Evolutionary conservation across 2,329 filamentous ascomycete genomes (phyloP).

Genomic region (Moelleriella libera): DNA sequence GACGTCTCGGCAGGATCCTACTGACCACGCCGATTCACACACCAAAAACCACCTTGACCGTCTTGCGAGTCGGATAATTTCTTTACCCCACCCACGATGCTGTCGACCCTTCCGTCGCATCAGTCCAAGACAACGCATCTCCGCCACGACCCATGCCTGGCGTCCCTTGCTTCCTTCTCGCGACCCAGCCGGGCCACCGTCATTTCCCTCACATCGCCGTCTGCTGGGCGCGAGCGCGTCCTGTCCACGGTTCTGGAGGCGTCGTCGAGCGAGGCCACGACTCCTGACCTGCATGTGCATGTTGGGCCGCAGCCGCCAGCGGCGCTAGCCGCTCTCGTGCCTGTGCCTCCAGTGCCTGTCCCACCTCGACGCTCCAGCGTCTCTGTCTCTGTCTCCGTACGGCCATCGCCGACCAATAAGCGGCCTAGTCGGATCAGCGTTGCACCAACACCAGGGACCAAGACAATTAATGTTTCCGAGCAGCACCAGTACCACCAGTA

Average conservation of each 20-base stretch:
- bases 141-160: background rate
- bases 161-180: conserved; percentile 1
- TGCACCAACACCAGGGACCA: background rate
- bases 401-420: background rate
- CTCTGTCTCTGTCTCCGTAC: background rate
- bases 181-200: background rate
- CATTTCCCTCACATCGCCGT: background rate
- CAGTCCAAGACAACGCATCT: conserved; percentile 1
- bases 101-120: background rate
- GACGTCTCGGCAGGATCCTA: too few species aligned
- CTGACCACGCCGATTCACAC: too few species aligned
- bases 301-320: background rate
- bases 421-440: background rate
- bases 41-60: too few species aligned
- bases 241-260: conserved; percentile 1
- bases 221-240: background rate
- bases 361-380: conserved; percentile 1
- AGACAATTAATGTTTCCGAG: background rate
- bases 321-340: background rate
- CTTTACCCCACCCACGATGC: background rate
- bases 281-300: background rate
- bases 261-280: background rate
- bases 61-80: too few species aligned
- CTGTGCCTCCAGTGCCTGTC: background rate
- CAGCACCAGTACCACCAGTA: background rate